These are phyloP conservation scores for Triticum timopheevii DNA, from an alignment of 176 grass and related monocot species.

Conservation along the genomic window DNA sequence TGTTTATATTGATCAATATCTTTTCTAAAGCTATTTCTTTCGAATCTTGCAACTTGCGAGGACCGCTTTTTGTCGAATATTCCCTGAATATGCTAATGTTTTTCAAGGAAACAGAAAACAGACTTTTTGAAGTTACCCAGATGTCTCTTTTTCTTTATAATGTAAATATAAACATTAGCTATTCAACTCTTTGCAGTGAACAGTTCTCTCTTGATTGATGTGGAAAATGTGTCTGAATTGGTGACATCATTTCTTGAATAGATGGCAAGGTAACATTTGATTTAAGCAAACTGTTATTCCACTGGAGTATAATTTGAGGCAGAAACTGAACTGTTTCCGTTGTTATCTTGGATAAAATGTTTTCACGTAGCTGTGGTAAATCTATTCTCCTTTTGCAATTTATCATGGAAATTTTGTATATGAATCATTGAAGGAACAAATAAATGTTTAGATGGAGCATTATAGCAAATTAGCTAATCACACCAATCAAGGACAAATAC, in stretches of 20 bases:
- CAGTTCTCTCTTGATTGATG: neutral
- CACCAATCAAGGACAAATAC: neutral
- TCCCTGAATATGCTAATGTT: slow-evolving; percentile 7
- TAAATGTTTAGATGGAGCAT: neutral
- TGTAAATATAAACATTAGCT: slow-evolving; percentile 7
- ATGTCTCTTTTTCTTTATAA: slow-evolving; percentile 17
- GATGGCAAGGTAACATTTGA: slow-evolving; percentile 12
- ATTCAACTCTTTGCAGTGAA: neutral
- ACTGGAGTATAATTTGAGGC: neutral
- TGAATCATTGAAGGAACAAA: neutral
- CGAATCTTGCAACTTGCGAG: neutral
- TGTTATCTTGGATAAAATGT: neutral
- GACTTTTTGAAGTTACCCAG: neutral
- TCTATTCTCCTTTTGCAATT: neutral
- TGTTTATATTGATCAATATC: slow-evolving; percentile 18
- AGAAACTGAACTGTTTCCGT: neutral
- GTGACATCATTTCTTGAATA: slow-evolving; percentile 17
- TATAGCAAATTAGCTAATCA: neutral
- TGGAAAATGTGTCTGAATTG: neutral
- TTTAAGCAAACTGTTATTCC: neutral
- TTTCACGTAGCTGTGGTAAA: neutral
- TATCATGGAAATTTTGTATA: neutral
- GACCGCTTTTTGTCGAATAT: neutral
- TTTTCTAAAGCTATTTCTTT: slow-evolving; percentile 25
- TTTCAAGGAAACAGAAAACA: slow-evolving; percentile 9